Conservation (phyloP, 371 early-diverging fungal genomes). For the Mucor circinelloides region DNA sequence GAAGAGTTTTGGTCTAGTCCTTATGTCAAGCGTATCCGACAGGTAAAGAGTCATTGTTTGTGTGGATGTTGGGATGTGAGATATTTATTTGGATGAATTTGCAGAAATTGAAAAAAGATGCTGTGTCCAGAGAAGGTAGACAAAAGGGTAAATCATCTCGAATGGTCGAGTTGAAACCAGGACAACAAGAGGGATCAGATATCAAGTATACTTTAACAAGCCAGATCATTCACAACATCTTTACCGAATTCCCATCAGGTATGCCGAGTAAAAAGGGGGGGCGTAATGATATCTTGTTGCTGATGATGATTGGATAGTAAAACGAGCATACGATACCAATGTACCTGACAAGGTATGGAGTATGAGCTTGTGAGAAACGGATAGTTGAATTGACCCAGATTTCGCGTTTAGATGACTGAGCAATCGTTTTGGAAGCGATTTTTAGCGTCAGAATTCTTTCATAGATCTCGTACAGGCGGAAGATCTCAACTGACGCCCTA, state of each 20-base stretch:
- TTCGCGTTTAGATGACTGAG: slow-evolving; percentile 60
- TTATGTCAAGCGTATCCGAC: slow-evolving; percentile 56
- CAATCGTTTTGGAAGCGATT: slow-evolving; percentile 90
- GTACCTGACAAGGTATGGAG: slow-evolving; percentile 77
- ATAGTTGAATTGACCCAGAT: not conserved
- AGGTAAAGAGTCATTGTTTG: slow-evolving; percentile 14
- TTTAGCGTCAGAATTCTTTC: slow-evolving; percentile 85
- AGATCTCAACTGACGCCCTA: slow-evolving; percentile 60
- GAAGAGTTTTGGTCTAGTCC: slow-evolving; percentile 93
- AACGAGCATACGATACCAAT: slow-evolving; percentile 80
- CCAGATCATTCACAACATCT: slow-evolving; percentile 87
- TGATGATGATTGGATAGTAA: slow-evolving; percentile 48
- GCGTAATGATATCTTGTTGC: not conserved
- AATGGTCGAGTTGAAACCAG: slow-evolving; percentile 79
- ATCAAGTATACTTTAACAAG: slow-evolving; percentile 88
- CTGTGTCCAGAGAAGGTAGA: slow-evolving; percentile 67
- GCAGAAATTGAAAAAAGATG: slow-evolving; percentile 73
- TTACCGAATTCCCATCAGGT: slow-evolving; percentile 88
- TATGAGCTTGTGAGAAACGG: not conserved
- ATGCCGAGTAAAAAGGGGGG: slow-evolving; percentile 7
- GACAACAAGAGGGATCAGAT: slow-evolving; percentile 78
- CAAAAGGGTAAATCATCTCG: slow-evolving; percentile 86
- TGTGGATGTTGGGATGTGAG: not conserved
- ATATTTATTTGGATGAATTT: not conserved
- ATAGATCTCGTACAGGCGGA: slow-evolving; percentile 71